Conservation (phyloP, 495 filamentous ascomycete species). For the Opeltia flavorubescens region DNA sequence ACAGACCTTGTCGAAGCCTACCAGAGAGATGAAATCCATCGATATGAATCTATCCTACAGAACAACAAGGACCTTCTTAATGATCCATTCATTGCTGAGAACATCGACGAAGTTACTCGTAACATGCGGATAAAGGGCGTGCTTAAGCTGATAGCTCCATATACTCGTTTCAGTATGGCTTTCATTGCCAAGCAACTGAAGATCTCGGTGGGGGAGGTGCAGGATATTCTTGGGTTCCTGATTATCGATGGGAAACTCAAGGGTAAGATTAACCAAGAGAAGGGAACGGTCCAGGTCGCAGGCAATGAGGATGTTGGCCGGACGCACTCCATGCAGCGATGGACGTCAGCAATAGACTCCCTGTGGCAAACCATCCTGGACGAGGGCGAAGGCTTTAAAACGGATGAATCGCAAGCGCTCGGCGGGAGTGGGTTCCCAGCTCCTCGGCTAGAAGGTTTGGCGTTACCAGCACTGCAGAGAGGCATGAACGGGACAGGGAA, state of each 20-base stretch:
- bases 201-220: conserved; percentile 71
- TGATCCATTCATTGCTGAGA: conserved; percentile 95
- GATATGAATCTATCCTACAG: conserved; percentile 75
- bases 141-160: conserved; percentile 84
- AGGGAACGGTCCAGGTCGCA: conserved; percentile 68
- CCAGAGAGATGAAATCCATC: conserved; percentile 86
- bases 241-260: conserved; percentile 79
- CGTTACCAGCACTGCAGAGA: conserved; percentile 1
- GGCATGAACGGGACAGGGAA: conserved; percentile 5
- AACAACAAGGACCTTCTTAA: conserved; percentile 79
- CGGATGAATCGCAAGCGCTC: conserved; percentile 15
- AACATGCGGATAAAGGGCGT: conserved; percentile 97
- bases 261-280: conserved; percentile 79
- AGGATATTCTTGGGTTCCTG: conserved; percentile 84
- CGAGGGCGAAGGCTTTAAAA: conserved; percentile 58
- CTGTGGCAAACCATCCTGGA: conserved; percentile 54
- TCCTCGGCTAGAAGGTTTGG: conserved; percentile 3
- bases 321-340: conserved; percentile 55
- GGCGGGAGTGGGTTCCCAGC: conserved; percentile 7
- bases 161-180: conserved; percentile 74
- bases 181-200: conserved; percentile 79
- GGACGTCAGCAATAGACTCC: conserved; percentile 50
- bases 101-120: conserved; percentile 96
- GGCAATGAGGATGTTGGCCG: conserved; percentile 61
- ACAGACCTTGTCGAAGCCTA: conserved; percentile 93